Evolutionary conservation across 495 filamentous ascomycete genomes (phyloP).

Genomic region (Tuber borchii): DNA sequence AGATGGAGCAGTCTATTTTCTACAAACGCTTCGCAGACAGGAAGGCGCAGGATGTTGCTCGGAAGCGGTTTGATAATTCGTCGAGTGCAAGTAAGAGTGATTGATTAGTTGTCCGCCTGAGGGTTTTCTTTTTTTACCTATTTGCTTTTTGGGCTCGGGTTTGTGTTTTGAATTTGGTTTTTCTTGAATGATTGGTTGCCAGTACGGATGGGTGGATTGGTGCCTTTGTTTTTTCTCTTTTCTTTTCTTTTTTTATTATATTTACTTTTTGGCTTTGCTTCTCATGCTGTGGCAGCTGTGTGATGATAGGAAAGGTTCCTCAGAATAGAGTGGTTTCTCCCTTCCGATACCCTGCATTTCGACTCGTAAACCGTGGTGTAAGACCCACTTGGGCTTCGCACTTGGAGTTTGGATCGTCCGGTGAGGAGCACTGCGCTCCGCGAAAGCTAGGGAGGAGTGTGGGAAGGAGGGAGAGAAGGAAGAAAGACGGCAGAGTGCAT

Average conservation of each 20-base stretch:
- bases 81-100: neutral
- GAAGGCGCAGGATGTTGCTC: conserved; percentile 4
- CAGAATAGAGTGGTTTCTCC: neutral
- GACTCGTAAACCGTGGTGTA: neutral
- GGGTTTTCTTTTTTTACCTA: neutral
- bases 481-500: neutral
- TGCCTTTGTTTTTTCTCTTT: neutral
- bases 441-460: neutral
- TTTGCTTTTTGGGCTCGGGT: neutral
- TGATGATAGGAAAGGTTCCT: neutral
- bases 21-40: neutral
- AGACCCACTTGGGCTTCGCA: conserved; percentile 1
- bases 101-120: neutral
- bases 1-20: neutral
- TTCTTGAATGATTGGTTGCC: neutral
- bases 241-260: neutral
- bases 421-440: neutral
- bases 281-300: neutral
- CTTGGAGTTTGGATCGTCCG: neutral
- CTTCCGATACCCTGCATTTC: neutral
- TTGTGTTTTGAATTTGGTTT: neutral
- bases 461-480: neutral
- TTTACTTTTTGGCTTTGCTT: conserved; percentile 1
- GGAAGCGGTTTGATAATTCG: neutral
- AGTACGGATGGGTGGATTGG: neutral